Evolutionary conservation across 306 rosid species (phyloP).

Genomic region (Trifolium fragiferum): DNA sequence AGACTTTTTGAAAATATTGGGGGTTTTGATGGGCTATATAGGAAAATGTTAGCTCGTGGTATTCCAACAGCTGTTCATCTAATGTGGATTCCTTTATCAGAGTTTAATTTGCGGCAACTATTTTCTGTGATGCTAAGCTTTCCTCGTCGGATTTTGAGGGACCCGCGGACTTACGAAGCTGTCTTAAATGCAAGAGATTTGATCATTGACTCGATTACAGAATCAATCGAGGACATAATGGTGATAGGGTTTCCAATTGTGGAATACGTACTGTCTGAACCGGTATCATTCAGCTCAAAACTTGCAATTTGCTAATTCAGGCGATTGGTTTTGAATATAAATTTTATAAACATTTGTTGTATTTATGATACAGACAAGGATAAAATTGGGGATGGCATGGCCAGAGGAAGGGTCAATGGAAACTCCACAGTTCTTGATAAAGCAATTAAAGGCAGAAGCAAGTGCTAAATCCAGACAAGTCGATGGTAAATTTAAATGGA

Average conservation of each 20-base stretch:
- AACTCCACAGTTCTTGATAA: conserved; percentile 83
- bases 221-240: conserved; percentile 72
- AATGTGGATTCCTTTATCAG: conserved; percentile 92
- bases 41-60: conserved; percentile 85
- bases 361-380: conserved; percentile 62
- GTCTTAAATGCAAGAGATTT: conserved; percentile 53
- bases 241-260: conserved; percentile 70
- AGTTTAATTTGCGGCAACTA: conserved; percentile 69
- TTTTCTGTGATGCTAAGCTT: conserved; percentile 62
- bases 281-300: conserved; percentile 58
- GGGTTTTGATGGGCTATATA: conserved; percentile 93
- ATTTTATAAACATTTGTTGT: conserved; percentile 32
- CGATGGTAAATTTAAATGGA: conserved; percentile 55
- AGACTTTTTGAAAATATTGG: conserved; percentile 79
- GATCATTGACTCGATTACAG: conserved; percentile 53
- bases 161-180: conserved; percentile 61
- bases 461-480: conserved; percentile 56
- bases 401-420: conserved; percentile 86
- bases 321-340: conserved; percentile 31
- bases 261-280: conserved; percentile 76
- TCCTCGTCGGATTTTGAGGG: conserved; percentile 57
- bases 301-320: conserved; percentile 37
- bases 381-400: conserved; percentile 90
- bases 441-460: conserved; percentile 87
- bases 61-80: conserved; percentile 85